Evolutionary conservation across 208 protist species (phyloP).

Genomic region (Naegleria fowleri): DNA sequence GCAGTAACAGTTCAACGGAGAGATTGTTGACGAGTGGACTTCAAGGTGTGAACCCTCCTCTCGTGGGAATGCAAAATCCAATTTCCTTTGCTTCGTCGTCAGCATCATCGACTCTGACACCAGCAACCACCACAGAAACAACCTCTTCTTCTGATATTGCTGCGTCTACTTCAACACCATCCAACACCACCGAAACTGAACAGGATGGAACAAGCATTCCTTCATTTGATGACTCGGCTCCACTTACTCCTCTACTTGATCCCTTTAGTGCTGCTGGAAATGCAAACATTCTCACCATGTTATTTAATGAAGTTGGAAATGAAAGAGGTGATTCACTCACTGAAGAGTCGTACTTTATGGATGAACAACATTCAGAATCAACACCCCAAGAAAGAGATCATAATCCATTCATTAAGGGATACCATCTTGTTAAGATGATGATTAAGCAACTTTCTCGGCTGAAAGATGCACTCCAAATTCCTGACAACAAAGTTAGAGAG

Average conservation of each 20-base stretch:
- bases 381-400: not conserved
- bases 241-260: not conserved
- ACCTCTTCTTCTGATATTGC: not conserved
- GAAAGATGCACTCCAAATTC: not conserved
- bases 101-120: too few relatives aligned
- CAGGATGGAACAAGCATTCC: not conserved
- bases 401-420: not conserved
- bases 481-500: not conserved
- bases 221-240: not conserved
- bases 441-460: not conserved
- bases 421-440: not conserved
- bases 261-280: not conserved
- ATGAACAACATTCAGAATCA: not conserved
- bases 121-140: not conserved
- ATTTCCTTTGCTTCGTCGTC: too few relatives aligned
- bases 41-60: too few relatives aligned
- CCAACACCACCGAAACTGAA: not conserved
- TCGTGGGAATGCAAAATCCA: too few relatives aligned
- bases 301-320: not conserved
- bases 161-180: not conserved
- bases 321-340: not conserved
- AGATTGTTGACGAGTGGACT: not conserved
- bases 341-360: not conserved
- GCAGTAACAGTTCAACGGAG: not conserved
- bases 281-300: not conserved